Base-by-base conservation (phyloP, 768 basidiomycete species). In the Tulasnella sp. region DNA sequence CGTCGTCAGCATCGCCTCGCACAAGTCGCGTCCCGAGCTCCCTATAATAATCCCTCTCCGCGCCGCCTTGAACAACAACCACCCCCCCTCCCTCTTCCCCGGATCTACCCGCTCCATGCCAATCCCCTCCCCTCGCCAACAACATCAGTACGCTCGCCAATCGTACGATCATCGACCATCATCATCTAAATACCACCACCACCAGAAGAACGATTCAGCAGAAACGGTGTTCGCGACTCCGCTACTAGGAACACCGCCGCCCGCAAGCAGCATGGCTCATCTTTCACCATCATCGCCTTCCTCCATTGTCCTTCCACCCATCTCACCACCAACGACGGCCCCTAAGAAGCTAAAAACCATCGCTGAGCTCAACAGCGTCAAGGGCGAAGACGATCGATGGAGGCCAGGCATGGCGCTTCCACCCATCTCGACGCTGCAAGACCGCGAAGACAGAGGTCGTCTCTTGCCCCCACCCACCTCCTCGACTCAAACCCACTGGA, bases 231-330 rank as follows among this genome's bases (percentile, higher is more conserved):
- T 72, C 35, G 70, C 70, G 9, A 72, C 70, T 16, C 70, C 39
- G 42, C 70, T 72, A 39, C 70, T 72, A 72, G 70, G 70, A 72
- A 72, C 70, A 44, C 70, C 70, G 42, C 70, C 70, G 70, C 70
- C 70, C 23, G 51, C 51, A 15, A 55, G 51, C 51, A 40, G 40
- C 40, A 61, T 61, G 57, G n/a, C 57, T 13, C 57, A 61, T 23
- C 57, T 61, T 23, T 61, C 57, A 61, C 57, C 57, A 61, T 61
- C 57, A 61, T 29, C 57, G 57, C 57, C 57, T 26, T 61, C 57
- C 57, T 61, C 57, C 57, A n/a, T 61, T 61, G 57, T 61, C 57
- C 57, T 61, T 23, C 57, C 57, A 23, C 57, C 57, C 18, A 61
- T 61, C 26, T 61, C 57, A 61, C 57, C 57, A 29, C 57, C 57